Evolutionary conservation across 371 early-diverging fungal genomes (phyloP).

Genomic region (Zychaea mexicana): DNA sequence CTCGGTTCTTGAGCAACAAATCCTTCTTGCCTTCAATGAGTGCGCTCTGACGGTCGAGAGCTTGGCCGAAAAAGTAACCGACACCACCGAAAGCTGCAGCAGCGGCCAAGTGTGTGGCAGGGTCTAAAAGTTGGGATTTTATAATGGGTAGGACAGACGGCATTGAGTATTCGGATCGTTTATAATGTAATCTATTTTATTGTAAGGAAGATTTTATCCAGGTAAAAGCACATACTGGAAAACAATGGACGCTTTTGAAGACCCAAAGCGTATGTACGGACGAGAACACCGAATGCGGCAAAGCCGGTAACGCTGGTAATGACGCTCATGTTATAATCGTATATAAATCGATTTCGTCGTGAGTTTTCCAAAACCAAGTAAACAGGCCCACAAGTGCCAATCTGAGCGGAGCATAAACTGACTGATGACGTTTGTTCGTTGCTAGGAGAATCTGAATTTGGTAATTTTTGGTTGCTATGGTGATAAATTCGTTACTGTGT

Average conservation of each 20-base stretch:
- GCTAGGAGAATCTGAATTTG: no score
- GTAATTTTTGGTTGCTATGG: no score
- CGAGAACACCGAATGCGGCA: conserved; percentile 54
- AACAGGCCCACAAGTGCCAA: no score
- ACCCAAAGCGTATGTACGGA: conserved; percentile 55
- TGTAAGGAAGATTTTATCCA: no score
- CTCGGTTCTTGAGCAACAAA: conserved; percentile 46
- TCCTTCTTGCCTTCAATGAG: conserved; percentile 52
- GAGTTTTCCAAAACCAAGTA: no score
- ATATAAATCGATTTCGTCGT: background rate
- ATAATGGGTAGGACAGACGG: background rate
- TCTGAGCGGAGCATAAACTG: no score
- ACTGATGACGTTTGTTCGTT: no score
- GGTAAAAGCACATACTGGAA: conserved; percentile 50
- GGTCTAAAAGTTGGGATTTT: conserved; percentile 24
- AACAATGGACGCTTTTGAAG: conserved; percentile 52
- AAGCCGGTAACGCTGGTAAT: conserved; percentile 53
- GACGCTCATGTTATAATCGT: conserved; percentile 39
- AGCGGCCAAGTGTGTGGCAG: conserved; percentile 38
- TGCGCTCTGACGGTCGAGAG: conserved; percentile 45
- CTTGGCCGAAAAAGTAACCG: conserved; percentile 41
- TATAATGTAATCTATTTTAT: background rate
- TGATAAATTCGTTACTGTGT: no score
- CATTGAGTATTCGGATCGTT: conserved; percentile 5
- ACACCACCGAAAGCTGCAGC: conserved; percentile 49